Conservation (phyloP, 23 red algal species). For the Gracilariopsis chorda region DNA sequence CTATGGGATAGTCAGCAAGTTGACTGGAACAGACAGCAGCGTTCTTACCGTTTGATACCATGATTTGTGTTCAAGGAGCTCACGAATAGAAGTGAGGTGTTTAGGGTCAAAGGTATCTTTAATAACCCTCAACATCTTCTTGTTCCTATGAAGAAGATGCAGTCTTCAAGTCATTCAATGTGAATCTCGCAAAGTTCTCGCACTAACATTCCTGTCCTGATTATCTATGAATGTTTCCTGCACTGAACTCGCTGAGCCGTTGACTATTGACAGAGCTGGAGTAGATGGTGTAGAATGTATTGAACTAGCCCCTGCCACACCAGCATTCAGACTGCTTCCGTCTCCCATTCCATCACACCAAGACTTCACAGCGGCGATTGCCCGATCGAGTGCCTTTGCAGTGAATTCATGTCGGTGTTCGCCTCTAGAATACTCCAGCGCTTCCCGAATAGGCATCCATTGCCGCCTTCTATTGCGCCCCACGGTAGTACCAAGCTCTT, state of each 20-base stretch:
- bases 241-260: not conserved
- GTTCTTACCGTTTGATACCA: no score
- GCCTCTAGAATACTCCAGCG: slow-evolving; percentile 9
- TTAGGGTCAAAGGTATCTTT: no score
- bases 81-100: no score
- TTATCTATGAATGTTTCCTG: not conserved
- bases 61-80: no score
- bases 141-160: no score
- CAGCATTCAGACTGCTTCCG: not conserved
- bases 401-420: slow-evolving; percentile 30
- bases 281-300: not conserved
- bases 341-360: not conserved
- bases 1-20: no score
- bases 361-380: not conserved
- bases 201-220: not conserved
- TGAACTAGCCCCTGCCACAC: not conserved
- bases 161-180: not conserved
- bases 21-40: no score
- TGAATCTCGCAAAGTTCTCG: not conserved
- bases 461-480: slow-evolving; percentile 16
- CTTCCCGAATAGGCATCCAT: slow-evolving; percentile 50
- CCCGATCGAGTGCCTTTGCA: slow-evolving; percentile 18
- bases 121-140: no score
- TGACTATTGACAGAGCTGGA: not conserved
- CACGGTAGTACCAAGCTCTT: slow-evolving; percentile 42